A percentile compares a stretch with the other conserved stretches of the same genome.
These are phyloP conservation scores for Solanum dulcamara DNA, from an alignment of 257 asterid genomes.

Conservation along the genomic window DNA sequence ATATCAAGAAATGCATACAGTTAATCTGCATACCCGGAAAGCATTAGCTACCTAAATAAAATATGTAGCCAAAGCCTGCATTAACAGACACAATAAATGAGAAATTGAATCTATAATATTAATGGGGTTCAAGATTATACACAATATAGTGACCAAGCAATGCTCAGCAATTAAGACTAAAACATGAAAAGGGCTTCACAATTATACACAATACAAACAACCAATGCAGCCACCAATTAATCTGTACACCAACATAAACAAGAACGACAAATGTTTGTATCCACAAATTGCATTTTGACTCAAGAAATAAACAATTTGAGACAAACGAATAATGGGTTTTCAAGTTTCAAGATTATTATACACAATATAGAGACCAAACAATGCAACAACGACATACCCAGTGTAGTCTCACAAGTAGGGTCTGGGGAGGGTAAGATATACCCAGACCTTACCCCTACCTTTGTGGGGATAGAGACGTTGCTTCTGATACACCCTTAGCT, in stretches of 20 bases:
- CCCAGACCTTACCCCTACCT: neutral
- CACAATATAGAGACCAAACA: neutral
- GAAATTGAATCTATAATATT: neutral
- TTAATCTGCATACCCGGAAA: neutral
- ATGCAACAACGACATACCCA: neutral
- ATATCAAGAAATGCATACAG: neutral
- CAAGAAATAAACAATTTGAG: neutral
- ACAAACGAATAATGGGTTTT: neutral
- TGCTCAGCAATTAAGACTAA: neutral
- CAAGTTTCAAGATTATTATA: neutral
- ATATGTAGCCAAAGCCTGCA: neutral
- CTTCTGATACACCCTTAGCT: neutral
- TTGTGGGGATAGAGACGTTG: neutral
- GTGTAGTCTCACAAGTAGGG: neutral
- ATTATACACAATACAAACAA: neutral
- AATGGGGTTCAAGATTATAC: neutral
- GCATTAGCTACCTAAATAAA: neutral
- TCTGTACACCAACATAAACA: neutral
- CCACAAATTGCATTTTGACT: neutral
- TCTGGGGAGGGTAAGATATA: neutral
- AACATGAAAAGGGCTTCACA: neutral
- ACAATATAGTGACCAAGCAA: slow-evolving; percentile 3
- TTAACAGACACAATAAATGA: neutral
- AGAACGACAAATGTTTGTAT: neutral
- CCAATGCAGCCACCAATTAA: neutral